phyloP scores from a whole-genome alignment of 306 rosid genomes.

The Geum urbanum region DNA sequence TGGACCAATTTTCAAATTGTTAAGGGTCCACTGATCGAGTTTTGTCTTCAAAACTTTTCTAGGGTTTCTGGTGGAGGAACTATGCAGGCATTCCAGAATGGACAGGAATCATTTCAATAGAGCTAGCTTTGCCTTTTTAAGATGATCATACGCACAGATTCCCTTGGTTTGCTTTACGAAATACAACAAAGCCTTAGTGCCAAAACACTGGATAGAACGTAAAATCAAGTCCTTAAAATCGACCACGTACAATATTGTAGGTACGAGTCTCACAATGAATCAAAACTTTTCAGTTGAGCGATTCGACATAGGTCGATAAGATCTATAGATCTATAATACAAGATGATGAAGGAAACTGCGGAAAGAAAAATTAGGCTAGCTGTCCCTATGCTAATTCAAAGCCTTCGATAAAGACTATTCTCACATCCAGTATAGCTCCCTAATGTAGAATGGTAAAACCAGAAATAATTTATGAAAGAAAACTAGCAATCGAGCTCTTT shows the following conservation, averaged over 20 bases:
- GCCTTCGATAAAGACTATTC: not conserved
- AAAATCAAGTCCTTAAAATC: not conserved
- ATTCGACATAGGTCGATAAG: not conserved
- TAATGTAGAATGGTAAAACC: constrained; percentile 1
- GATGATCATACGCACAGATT: not conserved
- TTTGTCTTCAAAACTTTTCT: not conserved
- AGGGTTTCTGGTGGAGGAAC: not conserved
- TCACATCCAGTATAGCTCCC: not conserved
- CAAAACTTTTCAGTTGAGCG: not conserved
- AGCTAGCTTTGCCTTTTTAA: not conserved
- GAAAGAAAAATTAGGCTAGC: not conserved
- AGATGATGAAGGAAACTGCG: not conserved
- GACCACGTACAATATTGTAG: not conserved
- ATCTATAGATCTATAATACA: not conserved
- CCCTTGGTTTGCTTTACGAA: not conserved
- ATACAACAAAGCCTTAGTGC: not conserved
- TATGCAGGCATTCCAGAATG: not conserved
- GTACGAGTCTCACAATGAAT: not conserved
- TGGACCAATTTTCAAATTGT: not conserved
- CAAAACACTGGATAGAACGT: not conserved
- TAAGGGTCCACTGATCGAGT: not conserved
- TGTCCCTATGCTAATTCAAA: not conserved
- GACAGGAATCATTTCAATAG: not conserved
- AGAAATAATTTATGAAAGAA: not conserved
- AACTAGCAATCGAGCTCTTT: not conserved